Base-by-base conservation (phyloP, 805 yeast species). In the Candida ficus region DNA sequence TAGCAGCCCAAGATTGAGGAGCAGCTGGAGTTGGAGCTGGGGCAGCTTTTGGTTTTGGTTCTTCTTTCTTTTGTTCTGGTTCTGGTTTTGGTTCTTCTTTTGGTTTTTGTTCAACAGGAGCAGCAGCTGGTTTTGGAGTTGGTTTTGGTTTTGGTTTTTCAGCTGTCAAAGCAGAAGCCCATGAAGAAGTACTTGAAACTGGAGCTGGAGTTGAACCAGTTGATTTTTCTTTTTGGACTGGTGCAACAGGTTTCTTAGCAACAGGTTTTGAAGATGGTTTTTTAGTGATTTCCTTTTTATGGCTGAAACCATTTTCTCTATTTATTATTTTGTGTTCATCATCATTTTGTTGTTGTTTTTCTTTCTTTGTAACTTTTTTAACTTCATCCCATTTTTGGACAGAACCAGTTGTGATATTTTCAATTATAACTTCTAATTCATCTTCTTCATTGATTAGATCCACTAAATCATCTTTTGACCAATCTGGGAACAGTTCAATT, bases 361-460 rank as follows among this genome's bases (percentile, higher is more conserved):
- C 65, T 73, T 75, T 76, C 62, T 80, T 83, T 34, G 74, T 54
- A 22, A 73, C 73, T 54, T 70, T 84, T 63, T 80, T 81, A 48
- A 87, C 95, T 53, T 90, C 93, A 59, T 88, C 97, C 96, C 98
- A 91, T 64, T 84, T 87, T 51, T 83, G 74, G 29, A 87, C 95
- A 55, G 84, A 83, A 50, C 96, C 95, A 46, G 88, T 85, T 42
- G 95, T 81, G 63, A 93, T 90, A 62, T 88, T 81, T 57, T 83
- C 90, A 48, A 87, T 82, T 49, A 93, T 86, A 33, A 76, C 73
- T 58, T 83, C 95, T 50, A 89, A 70, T 58, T 84, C 89, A 47
- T 79, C 71, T 48, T 82, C 76, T 26, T 93, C 98, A 43, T 71
- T 70, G 52, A 90, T 78, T 44, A 88, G 78, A 39, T 82, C 76